Evolutionary conservation across 108 stramenopile genomes (phyloP).

Genomic region (Skeletonema potamos): DNA sequence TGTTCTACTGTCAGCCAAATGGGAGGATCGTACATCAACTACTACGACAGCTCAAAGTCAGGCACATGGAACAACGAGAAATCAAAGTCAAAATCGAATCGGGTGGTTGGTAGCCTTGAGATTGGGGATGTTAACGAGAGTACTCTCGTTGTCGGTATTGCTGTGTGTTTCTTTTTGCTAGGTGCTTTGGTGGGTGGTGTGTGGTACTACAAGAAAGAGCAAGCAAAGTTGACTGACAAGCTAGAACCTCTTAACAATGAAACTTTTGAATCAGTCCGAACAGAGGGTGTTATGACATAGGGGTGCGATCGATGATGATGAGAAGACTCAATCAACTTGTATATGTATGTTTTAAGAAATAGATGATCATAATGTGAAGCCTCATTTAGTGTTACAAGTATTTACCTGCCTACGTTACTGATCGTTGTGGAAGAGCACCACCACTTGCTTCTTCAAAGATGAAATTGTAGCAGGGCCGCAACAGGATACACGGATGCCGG

Average conservation of each 20-base stretch:
- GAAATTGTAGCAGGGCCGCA: too few relatives aligned
- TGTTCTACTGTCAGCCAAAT: slow-evolving; percentile 22
- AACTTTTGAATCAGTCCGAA: neutral
- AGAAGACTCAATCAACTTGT: too few relatives aligned
- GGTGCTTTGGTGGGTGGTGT: neutral
- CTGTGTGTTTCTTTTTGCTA: neutral
- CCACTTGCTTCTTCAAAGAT: too few relatives aligned
- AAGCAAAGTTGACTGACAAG: neutral
- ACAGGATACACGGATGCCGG: too few relatives aligned
- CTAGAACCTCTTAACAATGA: neutral
- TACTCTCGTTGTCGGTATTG: neutral
- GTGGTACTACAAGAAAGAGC: neutral
- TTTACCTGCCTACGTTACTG: too few relatives aligned
- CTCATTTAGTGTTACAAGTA: too few relatives aligned
- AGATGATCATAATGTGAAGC: too few relatives aligned
- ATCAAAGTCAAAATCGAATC: neutral
- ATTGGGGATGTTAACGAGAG: neutral
- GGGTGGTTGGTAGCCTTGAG: neutral
- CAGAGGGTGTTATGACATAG: too few relatives aligned
- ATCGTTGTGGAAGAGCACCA: too few relatives aligned
- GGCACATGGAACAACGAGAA: neutral
- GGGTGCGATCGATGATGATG: too few relatives aligned
- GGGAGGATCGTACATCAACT: slow-evolving; percentile 19
- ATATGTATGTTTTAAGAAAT: too few relatives aligned
- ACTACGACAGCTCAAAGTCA: slow-evolving; percentile 7